A percentile compares a stretch with the other conserved stretches of the same genome.
Evolutionary conservation across 2,329 filamentous ascomycete species (phyloP).

Genomic region (Fusarium sp.): DNA sequence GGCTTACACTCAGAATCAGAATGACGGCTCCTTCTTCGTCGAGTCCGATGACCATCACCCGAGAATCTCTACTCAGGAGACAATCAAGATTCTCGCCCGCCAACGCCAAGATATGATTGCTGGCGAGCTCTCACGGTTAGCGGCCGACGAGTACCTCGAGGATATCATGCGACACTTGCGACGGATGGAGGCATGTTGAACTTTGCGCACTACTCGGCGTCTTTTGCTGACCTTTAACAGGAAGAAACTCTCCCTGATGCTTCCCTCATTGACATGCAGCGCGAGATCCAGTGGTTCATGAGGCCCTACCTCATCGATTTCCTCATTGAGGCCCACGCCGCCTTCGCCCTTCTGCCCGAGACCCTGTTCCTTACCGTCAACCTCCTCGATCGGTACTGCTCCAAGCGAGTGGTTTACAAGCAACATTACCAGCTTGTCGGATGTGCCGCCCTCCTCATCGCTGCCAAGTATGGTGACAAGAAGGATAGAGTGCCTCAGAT

Average conservation of each 20-base stretch:
- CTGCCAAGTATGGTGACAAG: conserved; percentile 98
- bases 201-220: not conserved
- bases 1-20: conserved; percentile 58
- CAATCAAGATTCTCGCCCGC: conserved; percentile 81
- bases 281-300: conserved; percentile 99
- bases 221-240: conserved; percentile 53
- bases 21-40: conserved; percentile 65
- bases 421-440: conserved; percentile 98
- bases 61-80: conserved; percentile 79
- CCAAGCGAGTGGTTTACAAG: conserved; percentile 97
- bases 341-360: conserved; percentile 92
- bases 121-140: conserved; percentile 86
- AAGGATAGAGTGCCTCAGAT: conserved; percentile 99
- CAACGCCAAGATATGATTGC: conserved; percentile 90
- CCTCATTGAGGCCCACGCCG: conserved; percentile 94
- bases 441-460: conserved; percentile 94
- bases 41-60: conserved; percentile 64
- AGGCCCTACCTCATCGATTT: conserved; percentile 98
- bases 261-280: conserved; percentile 98
- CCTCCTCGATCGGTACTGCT: conserved; percentile 97
- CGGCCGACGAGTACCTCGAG: conserved; percentile 91
- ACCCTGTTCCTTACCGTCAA: conserved; percentile 97
- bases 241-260: conserved; percentile 93
- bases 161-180: conserved; percentile 96
- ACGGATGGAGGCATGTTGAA: conserved; percentile 82